Evolutionary conservation across 345 rosid species (phyloP), one percentile per base, ranked within the genome.

Genomic region (Hibiscus trionum): DNA sequence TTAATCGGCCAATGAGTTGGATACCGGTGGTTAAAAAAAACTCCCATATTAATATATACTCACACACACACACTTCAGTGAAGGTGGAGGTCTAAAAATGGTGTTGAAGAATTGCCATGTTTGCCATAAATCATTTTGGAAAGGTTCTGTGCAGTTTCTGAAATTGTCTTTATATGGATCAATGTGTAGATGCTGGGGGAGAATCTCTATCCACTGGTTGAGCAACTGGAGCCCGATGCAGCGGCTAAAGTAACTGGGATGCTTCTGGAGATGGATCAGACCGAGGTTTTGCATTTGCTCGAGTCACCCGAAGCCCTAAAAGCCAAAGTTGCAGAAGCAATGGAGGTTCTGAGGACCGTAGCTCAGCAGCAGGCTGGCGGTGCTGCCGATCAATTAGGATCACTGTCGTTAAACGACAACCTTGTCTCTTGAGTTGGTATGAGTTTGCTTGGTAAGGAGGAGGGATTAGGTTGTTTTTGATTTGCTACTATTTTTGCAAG

Each of bases 181-280:
- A 58, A 44, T 50, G 47, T 79, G 76, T 75, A 93, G 98, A 85
- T 93, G 96, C 80, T 93, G 70, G 98, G 98, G 4, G 96, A 93
- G 89, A 93, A 79, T 80, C 94, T 93, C 37, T 93, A 93, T 77
- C 98, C 97, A 11, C 88, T 85, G 16, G 98, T 93, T 44, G 98
- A 93, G 19, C 94, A 90, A 80, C 85, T 93, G 61, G 95, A 93
- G 78, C 88, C 89, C 44, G 96, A 90, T 27, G 83, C 94, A 37
- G 95, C 96, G 11, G 98, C 96, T 24, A 93, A 93, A 80, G 97
- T 93, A 61, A 91, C 98, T 1, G 96, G 98, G n/a, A 91, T 93
- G 98, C 97, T 93, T 69, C 76, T 93, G 78, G 98, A 93, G 79
- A 93, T 93, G 98, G 98, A 93, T 47, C 96, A 93, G 82, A 87